These are phyloP conservation scores for Lachancea cidri DNA, from an alignment of 805 yeast genomes.

Conservation along the genomic window DNA sequence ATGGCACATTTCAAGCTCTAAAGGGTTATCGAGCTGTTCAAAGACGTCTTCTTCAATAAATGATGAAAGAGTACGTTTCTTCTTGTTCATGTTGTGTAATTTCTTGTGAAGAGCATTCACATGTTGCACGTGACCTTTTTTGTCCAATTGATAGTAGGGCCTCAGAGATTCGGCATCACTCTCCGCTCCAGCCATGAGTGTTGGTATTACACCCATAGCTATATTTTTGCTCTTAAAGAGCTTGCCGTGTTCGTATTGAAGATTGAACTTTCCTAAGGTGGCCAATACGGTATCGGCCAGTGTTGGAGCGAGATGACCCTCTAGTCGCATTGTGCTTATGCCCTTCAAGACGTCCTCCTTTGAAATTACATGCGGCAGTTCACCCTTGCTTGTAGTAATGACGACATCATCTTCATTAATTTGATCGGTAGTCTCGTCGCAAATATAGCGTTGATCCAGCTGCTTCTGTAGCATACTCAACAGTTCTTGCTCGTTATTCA, in stretches of 20 bases:
- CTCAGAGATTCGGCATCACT: background rate
- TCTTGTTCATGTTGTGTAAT: constrained; percentile 10
- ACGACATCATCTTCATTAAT: constrained; percentile 5
- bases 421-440: no score
- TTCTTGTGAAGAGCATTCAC: constrained; percentile 9
- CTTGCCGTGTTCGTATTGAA: constrained; percentile 20
- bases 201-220: constrained; percentile 7
- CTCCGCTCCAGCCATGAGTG: constrained; percentile 4
- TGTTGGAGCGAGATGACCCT: constrained; percentile 15
- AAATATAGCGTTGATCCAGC: no score
- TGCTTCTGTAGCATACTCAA: background rate
- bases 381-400: background rate
- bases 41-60: constrained; percentile 16
- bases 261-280: constrained; percentile 22
- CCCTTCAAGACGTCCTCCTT: constrained; percentile 12
- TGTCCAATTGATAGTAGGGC: background rate
- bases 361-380: constrained; percentile 21
- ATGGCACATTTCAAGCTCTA: constrained; percentile 22
- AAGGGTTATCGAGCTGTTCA: constrained; percentile 21
- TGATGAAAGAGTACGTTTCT: background rate
- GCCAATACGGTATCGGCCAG: constrained; percentile 17
- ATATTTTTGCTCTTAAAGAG: constrained; percentile 19
- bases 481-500: background rate
- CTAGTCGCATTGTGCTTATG: constrained; percentile 10
- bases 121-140: background rate